These are phyloP conservation scores for Chaetomidium leptoderma DNA, from an alignment of 495 filamentous ascomycete genomes.

Conservation along the genomic window DNA sequence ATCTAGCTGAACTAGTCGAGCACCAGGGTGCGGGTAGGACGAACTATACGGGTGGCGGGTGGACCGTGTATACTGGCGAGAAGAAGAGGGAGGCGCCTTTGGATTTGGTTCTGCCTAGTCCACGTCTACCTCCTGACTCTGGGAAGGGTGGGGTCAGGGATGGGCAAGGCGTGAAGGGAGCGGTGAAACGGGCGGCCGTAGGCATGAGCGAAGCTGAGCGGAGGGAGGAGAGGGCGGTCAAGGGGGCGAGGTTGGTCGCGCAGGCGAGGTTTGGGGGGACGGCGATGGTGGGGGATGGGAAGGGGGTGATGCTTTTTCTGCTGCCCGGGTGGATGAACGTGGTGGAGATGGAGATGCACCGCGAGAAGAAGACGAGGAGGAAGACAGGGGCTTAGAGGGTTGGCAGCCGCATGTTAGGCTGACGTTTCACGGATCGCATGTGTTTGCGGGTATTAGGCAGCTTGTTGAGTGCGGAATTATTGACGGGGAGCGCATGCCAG, in stretches of 20 bases:
- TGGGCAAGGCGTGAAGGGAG: slow-evolving; percentile 1
- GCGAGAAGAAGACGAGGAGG: slow-evolving; percentile 21
- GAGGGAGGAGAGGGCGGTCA: slow-evolving; percentile 36
- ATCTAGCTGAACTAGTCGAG: slow-evolving; percentile 59
- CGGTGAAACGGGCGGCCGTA: slow-evolving; percentile 17
- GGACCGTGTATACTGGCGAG: slow-evolving; percentile 60
- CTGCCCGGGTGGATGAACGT: too few species aligned
- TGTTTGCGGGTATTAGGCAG: slow-evolving; percentile 75
- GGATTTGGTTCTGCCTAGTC: slow-evolving; percentile 45
- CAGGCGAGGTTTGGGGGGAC: slow-evolving; percentile 53
- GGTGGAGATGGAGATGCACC: slow-evolving; percentile 32
- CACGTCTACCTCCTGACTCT: too few species aligned
- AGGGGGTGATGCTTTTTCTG: slow-evolving; percentile 54
- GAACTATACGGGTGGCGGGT: slow-evolving; percentile 68
- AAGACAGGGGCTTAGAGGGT: not conserved
- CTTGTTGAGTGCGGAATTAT: slow-evolving; percentile 70
- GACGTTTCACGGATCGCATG: slow-evolving; percentile 66
- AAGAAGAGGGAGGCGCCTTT: slow-evolving; percentile 55
- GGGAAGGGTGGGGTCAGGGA: slow-evolving; percentile 16
- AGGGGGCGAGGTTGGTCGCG: slow-evolving; percentile 45
- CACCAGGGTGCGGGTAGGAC: slow-evolving; percentile 62
- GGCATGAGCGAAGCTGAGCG: slow-evolving; percentile 27
- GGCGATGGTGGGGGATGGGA: slow-evolving; percentile 48
- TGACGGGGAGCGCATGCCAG: slow-evolving; percentile 72
- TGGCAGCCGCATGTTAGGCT: slow-evolving; percentile 60